Evolutionary conservation across 2,329 filamentous ascomycete species (phyloP).

Genomic region (Trichoderma koningii): DNA sequence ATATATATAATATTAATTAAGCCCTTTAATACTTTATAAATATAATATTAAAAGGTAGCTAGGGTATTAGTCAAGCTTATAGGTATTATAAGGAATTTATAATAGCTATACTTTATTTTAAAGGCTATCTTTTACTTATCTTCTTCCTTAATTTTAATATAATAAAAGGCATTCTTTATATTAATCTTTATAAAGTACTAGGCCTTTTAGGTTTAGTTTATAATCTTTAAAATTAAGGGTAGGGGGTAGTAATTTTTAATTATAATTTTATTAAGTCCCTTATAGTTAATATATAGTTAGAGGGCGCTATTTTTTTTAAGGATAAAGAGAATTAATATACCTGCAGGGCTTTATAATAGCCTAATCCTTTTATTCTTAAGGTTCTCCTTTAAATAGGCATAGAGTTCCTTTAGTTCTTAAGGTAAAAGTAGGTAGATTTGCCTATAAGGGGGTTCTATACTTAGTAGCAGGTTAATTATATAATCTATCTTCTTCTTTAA

Average conservation of each 20-base stretch:
- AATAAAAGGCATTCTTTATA: not conserved
- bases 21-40: too few species aligned
- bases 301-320: not conserved
- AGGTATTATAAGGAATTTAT: too few species aligned
- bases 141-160: too few species aligned
- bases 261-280: not conserved
- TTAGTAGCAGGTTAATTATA: not conserved
- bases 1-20: too few species aligned
- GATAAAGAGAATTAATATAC: not conserved
- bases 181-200: too few species aligned
- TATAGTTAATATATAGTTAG: not conserved
- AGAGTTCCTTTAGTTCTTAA: not conserved
- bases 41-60: too few species aligned
- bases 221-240: not conserved
- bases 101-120: too few species aligned
- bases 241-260: not conserved
- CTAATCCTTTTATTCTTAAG: not conserved
- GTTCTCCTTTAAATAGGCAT: not conserved
- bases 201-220: not conserved
- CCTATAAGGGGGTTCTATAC: not conserved
- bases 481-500: not conserved
- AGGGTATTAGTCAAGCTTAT: too few species aligned
- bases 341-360: not conserved
- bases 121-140: too few species aligned
- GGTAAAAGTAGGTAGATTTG: not conserved